Evolutionary conservation across 192 early-diverging fungal species (phyloP).

Genomic region (Kappamyces sp.): DNA sequence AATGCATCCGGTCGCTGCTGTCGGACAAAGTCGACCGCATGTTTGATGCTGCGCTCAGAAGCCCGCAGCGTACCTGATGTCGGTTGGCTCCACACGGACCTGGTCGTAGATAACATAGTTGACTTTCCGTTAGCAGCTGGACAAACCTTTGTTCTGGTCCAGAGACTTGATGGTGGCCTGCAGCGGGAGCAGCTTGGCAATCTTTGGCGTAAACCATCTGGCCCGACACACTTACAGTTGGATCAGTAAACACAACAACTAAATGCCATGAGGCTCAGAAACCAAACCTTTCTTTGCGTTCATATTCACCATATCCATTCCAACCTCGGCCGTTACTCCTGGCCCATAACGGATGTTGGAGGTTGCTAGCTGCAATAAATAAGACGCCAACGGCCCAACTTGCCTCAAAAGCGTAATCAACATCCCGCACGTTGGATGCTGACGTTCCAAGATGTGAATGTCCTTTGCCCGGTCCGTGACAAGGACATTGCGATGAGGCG

Average conservation of each 20-base stretch:
- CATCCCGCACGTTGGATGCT: slow-evolving; percentile 1
- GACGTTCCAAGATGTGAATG: not conserved
- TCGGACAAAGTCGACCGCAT: slow-evolving; percentile 76
- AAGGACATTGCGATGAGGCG: slow-evolving; percentile 16
- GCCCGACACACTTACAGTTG: slow-evolving; percentile 42
- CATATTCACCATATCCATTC: slow-evolving; percentile 75
- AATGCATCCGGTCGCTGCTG: slow-evolving; percentile 72
- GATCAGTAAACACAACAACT: slow-evolving; percentile 78
- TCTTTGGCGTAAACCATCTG: slow-evolving; percentile 29
- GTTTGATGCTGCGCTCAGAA: slow-evolving; percentile 54
- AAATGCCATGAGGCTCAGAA: not conserved
- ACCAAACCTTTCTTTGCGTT: slow-evolving; percentile 62
- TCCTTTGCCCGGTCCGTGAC: slow-evolving; percentile 10
- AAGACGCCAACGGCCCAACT: not conserved
- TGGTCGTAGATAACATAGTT: slow-evolving; percentile 63
- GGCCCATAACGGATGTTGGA: slow-evolving; percentile 80
- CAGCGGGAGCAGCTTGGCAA: slow-evolving; percentile 68
- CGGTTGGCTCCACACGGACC: slow-evolving; percentile 79
- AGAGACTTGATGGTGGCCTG: slow-evolving; percentile 73
- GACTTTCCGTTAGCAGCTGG: too few relatives aligned
- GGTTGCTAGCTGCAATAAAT: slow-evolving; percentile 69
- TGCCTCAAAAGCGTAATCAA: slow-evolving; percentile 46
- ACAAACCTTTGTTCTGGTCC: slow-evolving; percentile 55
- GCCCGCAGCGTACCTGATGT: slow-evolving; percentile 35
- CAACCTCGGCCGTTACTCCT: slow-evolving; percentile 78